phyloP scores from a whole-genome alignment of 75 land plant genomes.

The Gnetum montanum region DNA sequence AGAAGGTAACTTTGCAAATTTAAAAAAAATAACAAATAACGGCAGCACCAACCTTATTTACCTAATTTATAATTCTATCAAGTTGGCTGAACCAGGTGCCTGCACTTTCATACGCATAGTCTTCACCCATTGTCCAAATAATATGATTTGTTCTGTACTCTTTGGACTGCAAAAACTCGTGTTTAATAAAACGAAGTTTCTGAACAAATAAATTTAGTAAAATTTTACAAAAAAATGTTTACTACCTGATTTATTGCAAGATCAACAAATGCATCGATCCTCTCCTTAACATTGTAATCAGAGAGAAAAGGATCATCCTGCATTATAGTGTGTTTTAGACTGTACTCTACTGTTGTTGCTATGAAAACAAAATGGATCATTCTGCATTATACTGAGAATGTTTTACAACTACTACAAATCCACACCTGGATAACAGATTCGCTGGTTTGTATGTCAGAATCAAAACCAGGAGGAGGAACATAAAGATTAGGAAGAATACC shows the following conservation, averaged over 20 bases:
- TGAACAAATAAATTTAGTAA: neutral
- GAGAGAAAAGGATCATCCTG: slow-evolving; percentile 46
- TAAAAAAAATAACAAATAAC: too few relatives aligned
- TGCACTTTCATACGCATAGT: slow-evolving; percentile 64
- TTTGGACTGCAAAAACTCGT: slow-evolving; percentile 40
- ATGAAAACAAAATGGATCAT: slow-evolving; percentile 49
- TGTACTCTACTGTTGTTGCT: too few relatives aligned
- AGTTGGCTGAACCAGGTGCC: slow-evolving; percentile 51
- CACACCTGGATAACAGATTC: slow-evolving; percentile 6
- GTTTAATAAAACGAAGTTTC: neutral
- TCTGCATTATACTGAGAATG: too few relatives aligned
- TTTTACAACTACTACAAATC: too few relatives aligned
- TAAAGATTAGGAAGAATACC: slow-evolving; percentile 7
- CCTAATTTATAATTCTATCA: slow-evolving; percentile 78
- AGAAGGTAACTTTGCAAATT: too few relatives aligned
- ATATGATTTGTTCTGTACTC: slow-evolving; percentile 64
- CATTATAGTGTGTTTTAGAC: too few relatives aligned
- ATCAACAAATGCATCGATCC: neutral
- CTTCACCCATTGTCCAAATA: slow-evolving; percentile 77
- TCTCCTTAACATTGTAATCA: neutral
- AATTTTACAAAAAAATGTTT: neutral
- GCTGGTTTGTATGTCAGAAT: slow-evolving; percentile 18
- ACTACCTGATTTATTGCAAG: neutral
- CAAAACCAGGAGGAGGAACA: slow-evolving; percentile 30
- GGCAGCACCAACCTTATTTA: slow-evolving; percentile 37